Evolutionary conservation across 1,284 basidiomycete genomes (phyloP).

Genomic region (Sporisorium iseilematis-ciliati): DNA sequence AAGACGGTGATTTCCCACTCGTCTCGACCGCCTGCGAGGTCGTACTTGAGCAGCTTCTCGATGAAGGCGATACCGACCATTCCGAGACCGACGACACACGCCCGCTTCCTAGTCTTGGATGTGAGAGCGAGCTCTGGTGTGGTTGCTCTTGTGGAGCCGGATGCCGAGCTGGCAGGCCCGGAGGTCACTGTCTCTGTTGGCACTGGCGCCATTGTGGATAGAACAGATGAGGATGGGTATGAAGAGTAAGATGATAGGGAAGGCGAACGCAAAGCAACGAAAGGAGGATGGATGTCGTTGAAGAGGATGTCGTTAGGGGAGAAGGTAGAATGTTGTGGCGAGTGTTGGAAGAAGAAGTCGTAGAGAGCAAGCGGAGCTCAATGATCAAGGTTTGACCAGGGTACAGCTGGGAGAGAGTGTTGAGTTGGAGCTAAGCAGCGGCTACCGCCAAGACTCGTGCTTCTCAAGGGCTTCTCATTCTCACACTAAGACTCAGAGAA

Average conservation of each 20-base stretch:
- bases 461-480: neutral
- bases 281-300: neutral
- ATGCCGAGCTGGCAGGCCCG: constrained; percentile 22
- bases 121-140: constrained; percentile 32
- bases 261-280: neutral
- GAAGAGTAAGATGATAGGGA: neutral
- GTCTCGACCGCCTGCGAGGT: constrained; percentile 52
- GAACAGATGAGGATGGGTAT: neutral
- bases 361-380: neutral
- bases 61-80: constrained; percentile 78
- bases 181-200: constrained; percentile 29
- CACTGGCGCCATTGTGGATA: constrained; percentile 39
- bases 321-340: neutral
- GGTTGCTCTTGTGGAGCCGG: constrained; percentile 40
- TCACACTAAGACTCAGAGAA: neutral
- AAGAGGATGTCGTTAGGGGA: neutral
- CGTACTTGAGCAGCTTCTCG: constrained; percentile 62
- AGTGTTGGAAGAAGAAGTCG: neutral
- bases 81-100: constrained; percentile 77
- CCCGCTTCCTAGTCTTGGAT: constrained; percentile 49
- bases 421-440: neutral
- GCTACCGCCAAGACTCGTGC: too few species aligned
- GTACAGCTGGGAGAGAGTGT: neutral
- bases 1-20: constrained; percentile 56
- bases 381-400: neutral